Evolutionary conservation across 352 stramenopile genomes (phyloP).

Genomic region (Pythium rhizo-oryzae): DNA sequence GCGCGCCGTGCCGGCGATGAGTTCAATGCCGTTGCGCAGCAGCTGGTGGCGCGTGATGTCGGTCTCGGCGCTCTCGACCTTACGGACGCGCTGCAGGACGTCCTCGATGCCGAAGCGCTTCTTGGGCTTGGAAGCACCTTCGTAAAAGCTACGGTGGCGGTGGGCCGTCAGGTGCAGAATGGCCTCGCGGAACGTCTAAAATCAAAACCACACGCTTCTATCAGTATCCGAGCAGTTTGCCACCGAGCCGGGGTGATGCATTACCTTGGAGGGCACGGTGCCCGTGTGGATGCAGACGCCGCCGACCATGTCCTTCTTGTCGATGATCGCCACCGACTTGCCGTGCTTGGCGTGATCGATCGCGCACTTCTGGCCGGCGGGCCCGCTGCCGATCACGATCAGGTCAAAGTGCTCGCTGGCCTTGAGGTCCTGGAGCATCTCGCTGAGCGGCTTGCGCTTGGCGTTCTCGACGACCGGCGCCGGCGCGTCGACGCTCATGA

Average conservation of each 20-base stretch:
- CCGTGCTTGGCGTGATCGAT: conserved; percentile 90
- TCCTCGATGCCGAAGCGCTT: conserved; percentile 82
- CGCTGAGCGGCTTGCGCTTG: conserved; percentile 41
- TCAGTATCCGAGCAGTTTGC: not conserved
- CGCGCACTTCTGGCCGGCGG: conserved; percentile 88
- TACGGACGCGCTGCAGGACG: conserved; percentile 84
- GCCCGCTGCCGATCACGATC: conserved; percentile 90
- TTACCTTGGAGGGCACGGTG: conserved; percentile 85
- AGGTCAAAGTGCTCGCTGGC: conserved; percentile 89
- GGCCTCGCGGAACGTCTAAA: conserved; percentile 88
- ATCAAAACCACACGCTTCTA: not conserved
- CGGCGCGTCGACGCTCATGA: not conserved
- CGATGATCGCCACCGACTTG: conserved; percentile 83
- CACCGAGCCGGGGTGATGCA: not conserved
- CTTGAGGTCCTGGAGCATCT: conserved; percentile 80
- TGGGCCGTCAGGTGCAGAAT: conserved; percentile 89
- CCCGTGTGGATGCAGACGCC: conserved; percentile 91
- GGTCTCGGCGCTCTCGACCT: conserved; percentile 82
- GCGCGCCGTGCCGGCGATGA: conserved; percentile 80
- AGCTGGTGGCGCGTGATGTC: conserved; percentile 87
- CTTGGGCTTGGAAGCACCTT: conserved; percentile 58
- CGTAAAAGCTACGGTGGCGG: conserved; percentile 90
- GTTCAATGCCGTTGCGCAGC: conserved; percentile 75
- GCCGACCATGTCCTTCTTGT: conserved; percentile 89
- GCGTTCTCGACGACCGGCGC: not conserved